Evolutionary conservation across 2,329 filamentous ascomycete genomes (phyloP).

Genomic region (Leptographium wingfieldii): DNA sequence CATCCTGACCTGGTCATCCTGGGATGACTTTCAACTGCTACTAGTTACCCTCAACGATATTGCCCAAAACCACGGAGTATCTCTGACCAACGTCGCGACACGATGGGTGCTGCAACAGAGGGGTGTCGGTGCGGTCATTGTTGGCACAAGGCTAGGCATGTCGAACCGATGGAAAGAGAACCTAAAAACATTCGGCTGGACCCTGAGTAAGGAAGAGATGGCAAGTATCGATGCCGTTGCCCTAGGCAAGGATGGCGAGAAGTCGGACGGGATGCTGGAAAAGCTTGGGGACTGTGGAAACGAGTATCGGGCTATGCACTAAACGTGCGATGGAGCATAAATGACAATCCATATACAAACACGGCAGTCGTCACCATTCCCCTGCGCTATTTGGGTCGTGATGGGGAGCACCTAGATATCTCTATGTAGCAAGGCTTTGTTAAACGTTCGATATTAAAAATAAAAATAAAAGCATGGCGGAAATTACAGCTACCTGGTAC

Average conservation of each 20-base stretch:
- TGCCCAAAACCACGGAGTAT: slow-evolving; percentile 17
- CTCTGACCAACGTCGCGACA: slow-evolving; percentile 19
- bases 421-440: no score
- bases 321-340: no score
- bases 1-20: slow-evolving; percentile 19
- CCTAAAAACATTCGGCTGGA: slow-evolving; percentile 15
- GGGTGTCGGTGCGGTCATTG: slow-evolving; percentile 22
- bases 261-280: slow-evolving; percentile 12
- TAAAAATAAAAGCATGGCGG: no score
- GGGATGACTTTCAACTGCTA: slow-evolving; percentile 19
- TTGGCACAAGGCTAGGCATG: slow-evolving; percentile 20
- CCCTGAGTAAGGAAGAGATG: slow-evolving; percentile 15
- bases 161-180: slow-evolving; percentile 18
- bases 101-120: slow-evolving; percentile 22
- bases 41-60: slow-evolving; percentile 14
- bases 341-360: no score
- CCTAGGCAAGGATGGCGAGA: slow-evolving; percentile 11
- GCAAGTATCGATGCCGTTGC: slow-evolving; percentile 14
- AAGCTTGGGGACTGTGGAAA: slow-evolving; percentile 21
- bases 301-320: slow-evolving; percentile 16
- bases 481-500: no score
- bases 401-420: no score
- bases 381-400: no score
- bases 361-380: no score
- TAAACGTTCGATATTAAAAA: no score